Evolutionary conservation across 331 rosid genomes (phyloP).

Genomic region (Malus hybrid): DNA sequence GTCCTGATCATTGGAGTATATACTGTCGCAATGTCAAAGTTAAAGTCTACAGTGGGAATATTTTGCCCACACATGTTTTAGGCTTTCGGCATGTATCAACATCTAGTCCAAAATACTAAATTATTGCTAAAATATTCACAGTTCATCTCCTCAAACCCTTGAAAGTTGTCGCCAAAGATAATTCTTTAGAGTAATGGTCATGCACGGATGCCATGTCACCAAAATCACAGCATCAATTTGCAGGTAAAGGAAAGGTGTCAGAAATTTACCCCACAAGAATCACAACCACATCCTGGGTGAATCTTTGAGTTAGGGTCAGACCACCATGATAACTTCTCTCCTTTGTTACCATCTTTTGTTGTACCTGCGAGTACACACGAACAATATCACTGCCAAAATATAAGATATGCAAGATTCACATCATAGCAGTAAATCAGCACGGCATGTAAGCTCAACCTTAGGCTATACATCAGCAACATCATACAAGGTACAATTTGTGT

Average conservation of each 20-base stretch:
- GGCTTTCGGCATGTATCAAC: not conserved
- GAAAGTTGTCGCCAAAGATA: not conserved
- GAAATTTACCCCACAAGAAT: conserved; percentile 77
- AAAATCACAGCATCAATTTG: not conserved
- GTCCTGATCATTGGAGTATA: not conserved
- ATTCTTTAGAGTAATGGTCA: not conserved
- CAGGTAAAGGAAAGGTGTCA: conserved; percentile 5
- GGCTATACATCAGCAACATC: not conserved
- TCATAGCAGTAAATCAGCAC: not conserved
- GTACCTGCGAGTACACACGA: conserved; percentile 44
- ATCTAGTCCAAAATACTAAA: not conserved
- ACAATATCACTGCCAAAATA: conserved; percentile 4
- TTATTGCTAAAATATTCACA: not conserved
- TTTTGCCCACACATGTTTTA: not conserved
- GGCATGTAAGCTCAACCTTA: not conserved
- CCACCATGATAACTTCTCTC: conserved; percentile 8
- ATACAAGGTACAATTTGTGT: not conserved
- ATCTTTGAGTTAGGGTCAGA: conserved; percentile 15
- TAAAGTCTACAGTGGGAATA: not conserved
- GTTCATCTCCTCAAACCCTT: not conserved
- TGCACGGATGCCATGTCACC: not conserved
- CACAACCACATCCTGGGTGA: conserved; percentile 58
- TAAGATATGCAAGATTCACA: not conserved
- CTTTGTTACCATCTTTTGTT: conserved; percentile 1
- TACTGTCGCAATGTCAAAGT: not conserved